Evolutionary conservation across 192 early-diverging fungal genomes (phyloP).

Genomic region (Linnemannia schmuckeri): DNA sequence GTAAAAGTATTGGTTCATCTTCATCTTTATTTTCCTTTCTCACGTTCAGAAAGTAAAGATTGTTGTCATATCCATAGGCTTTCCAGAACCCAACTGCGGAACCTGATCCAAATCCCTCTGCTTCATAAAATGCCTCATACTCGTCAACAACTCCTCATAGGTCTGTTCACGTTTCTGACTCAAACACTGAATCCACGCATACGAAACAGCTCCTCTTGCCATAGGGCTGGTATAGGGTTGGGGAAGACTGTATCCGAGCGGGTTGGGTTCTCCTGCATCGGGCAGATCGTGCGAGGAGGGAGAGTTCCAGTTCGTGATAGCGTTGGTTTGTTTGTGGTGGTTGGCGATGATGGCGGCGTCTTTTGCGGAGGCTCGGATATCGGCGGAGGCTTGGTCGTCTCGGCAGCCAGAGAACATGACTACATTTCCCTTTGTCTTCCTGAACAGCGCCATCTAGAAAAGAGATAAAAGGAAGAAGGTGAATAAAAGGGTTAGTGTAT

Average conservation of each 20-base stretch:
- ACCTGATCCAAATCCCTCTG: conserved; percentile 53
- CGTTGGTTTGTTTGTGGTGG: conserved; percentile 17
- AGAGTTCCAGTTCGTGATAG: conserved; percentile 17
- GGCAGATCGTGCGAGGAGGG: neutral
- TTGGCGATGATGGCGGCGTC: conserved; percentile 77
- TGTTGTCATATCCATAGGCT: conserved; percentile 51
- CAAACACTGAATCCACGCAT: conserved; percentile 53
- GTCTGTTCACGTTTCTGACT: conserved; percentile 43
- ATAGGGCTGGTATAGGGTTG: conserved; percentile 47
- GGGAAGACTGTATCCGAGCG: conserved; percentile 53
- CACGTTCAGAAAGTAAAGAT: conserved; percentile 30
- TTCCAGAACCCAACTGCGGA: conserved; percentile 46
- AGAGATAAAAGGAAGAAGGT: neutral
- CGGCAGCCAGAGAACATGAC: conserved; percentile 79
- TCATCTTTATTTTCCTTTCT: neutral
- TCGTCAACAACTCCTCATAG: conserved; percentile 46
- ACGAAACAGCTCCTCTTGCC: conserved; percentile 48
- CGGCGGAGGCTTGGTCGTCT: conserved; percentile 76
- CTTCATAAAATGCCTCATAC: conserved; percentile 57
- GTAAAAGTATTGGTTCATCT: too few relatives aligned
- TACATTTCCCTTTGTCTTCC: conserved; percentile 70
- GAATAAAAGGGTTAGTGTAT: neutral
- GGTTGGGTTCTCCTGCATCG: conserved; percentile 18
- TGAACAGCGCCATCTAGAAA: conserved; percentile 45
- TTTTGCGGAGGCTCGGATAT: conserved; percentile 75